phyloP scores from a whole-genome alignment of 2,329 filamentous ascomycete genomes.

The Nannizziopsis arthrosporioides region DNA sequence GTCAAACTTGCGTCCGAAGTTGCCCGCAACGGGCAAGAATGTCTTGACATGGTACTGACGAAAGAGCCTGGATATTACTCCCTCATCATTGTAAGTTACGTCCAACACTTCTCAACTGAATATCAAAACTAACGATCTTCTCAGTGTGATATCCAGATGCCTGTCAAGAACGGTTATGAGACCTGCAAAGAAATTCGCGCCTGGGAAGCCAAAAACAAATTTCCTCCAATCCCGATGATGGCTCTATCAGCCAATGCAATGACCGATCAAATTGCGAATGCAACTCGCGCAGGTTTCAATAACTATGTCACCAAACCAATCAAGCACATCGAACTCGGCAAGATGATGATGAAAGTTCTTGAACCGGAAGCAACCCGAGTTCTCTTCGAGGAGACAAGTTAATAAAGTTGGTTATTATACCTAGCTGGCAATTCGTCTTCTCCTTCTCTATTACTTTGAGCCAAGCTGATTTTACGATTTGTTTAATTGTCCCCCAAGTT shows the following conservation, averaged over 20 bases:
- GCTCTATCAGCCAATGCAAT: constrained; percentile 41
- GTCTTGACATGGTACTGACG: constrained; percentile 37
- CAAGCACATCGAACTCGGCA: constrained; percentile 39
- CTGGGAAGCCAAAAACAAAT: constrained; percentile 37
- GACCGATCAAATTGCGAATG: constrained; percentile 39
- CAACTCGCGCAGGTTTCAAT: constrained; percentile 38
- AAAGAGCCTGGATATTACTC: constrained; percentile 39
- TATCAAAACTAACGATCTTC: no score
- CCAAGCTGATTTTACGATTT: not conserved
- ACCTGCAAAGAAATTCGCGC: constrained; percentile 37
- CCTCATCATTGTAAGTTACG: constrained; percentile 35
- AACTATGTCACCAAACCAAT: constrained; percentile 42
- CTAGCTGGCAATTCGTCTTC: not conserved
- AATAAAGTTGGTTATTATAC: not conserved
- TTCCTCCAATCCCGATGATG: constrained; percentile 39
- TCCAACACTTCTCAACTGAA: not conserved
- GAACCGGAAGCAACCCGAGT: constrained; percentile 30
- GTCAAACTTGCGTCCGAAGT: constrained; percentile 37
- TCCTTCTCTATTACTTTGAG: not conserved
- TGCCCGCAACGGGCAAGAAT: constrained; percentile 38
- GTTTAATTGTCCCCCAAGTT: not conserved
- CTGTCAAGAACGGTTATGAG: constrained; percentile 40
- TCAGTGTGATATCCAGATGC: constrained; percentile 42
- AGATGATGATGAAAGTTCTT: constrained; percentile 40
- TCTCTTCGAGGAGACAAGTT: constrained; percentile 32